Percentiles rank a stretch among this genome's conserved stretches.
These are phyloP conservation scores for Colletotrichum costaricense DNA, from an alignment of 2,329 filamentous ascomycete species.

Conservation along the genomic window DNA sequence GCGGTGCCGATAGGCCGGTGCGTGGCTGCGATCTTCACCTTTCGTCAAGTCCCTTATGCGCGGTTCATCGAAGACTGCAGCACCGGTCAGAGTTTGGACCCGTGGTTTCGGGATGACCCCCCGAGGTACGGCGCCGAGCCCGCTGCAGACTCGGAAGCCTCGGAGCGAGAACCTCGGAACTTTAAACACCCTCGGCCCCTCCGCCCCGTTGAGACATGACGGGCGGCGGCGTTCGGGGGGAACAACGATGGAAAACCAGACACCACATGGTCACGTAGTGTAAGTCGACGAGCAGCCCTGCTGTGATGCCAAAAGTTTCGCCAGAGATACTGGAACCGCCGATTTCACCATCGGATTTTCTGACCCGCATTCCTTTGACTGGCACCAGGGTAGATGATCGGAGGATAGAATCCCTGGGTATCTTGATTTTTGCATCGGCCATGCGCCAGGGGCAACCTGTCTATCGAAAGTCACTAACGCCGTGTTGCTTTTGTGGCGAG, in stretches of 20 bases:
- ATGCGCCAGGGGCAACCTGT: too few species aligned
- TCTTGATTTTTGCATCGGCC: background rate
- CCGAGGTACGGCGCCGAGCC: background rate
- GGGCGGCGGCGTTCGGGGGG: too few species aligned
- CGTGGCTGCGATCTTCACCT: background rate
- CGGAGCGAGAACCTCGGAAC: conserved; percentile 1
- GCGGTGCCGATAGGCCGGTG: background rate
- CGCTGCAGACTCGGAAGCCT: conserved; percentile 9
- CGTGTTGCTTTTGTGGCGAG: too few species aligned
- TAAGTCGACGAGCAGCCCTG: background rate
- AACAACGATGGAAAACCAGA: too few species aligned
- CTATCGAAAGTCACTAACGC: background rate
- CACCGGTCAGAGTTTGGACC: background rate
- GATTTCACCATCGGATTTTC: background rate
- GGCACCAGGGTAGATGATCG: too few species aligned
- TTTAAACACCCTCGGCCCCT: background rate
- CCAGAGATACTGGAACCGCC: too few species aligned
- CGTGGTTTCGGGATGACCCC: conserved; percentile 1
- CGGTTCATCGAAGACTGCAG: background rate
- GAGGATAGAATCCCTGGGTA: background rate
- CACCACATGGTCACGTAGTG: too few species aligned
- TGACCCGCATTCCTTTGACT: background rate
- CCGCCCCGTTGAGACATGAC: background rate
- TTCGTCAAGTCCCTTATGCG: background rate
- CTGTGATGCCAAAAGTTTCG: background rate